Conservation (phyloP, 352 stramenopile genomes). For the Peronospora destructor region DNA sequence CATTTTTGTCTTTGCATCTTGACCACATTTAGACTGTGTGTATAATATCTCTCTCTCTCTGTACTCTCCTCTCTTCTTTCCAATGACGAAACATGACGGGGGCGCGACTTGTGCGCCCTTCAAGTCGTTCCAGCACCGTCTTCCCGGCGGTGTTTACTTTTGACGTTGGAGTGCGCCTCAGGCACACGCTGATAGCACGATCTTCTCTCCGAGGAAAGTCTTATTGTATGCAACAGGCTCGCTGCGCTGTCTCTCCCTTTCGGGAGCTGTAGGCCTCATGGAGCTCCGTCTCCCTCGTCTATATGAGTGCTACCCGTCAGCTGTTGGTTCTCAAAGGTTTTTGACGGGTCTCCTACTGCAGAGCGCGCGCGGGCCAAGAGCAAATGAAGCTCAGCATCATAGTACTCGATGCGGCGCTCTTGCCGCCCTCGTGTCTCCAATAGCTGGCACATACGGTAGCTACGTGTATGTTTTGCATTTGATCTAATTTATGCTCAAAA, state of each 20-base stretch:
- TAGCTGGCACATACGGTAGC: constrained; percentile 45
- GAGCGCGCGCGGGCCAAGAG: constrained; percentile 43
- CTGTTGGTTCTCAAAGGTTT: constrained; percentile 77
- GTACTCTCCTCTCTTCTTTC: constrained; percentile 26
- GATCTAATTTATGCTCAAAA: too few relatives aligned
- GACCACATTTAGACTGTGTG: background rate
- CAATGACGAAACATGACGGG: constrained; percentile 34
- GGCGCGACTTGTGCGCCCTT: background rate
- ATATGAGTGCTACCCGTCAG: constrained; percentile 63
- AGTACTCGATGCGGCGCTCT: constrained; percentile 63
- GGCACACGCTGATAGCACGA: constrained; percentile 59
- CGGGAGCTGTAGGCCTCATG: constrained; percentile 41
- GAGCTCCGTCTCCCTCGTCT: constrained; percentile 8
- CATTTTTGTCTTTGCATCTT: background rate
- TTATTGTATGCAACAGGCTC: constrained; percentile 13
- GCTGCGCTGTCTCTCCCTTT: constrained; percentile 29
- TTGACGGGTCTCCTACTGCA: constrained; percentile 50
- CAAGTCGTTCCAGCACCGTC: constrained; percentile 48
- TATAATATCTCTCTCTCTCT: too few relatives aligned
- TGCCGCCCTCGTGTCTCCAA: constrained; percentile 76
- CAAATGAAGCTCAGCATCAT: constrained; percentile 60
- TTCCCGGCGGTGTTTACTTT: constrained; percentile 25
- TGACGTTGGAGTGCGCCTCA: constrained; percentile 59
- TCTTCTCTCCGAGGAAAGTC: constrained; percentile 74
- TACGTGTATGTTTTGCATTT: background rate